Conservation (phyloP, 345 rosid genomes). For the Melaleuca alternifolia region DNA sequence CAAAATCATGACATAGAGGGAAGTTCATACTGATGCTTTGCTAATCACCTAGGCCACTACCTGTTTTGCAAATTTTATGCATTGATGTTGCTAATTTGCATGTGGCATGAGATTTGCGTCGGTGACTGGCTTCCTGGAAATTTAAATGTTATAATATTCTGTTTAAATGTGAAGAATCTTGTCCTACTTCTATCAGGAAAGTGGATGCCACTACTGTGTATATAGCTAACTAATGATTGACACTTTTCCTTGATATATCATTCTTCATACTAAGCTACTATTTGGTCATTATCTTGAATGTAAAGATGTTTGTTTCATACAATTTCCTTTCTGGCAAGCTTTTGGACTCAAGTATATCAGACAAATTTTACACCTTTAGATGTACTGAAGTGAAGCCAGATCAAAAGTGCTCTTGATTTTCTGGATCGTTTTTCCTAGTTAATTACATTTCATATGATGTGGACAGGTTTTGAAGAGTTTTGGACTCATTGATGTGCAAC, state of each 20-base stretch:
- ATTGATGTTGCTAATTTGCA: neutral
- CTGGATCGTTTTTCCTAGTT: neutral
- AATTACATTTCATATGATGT: neutral
- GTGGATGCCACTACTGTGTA: neutral
- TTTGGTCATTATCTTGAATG: neutral
- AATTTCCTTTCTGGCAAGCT: neutral
- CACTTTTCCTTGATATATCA: neutral
- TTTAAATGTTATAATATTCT: neutral
- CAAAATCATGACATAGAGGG: neutral
- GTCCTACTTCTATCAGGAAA: neutral
- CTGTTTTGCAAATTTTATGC: neutral
- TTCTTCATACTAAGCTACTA: neutral
- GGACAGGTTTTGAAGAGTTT: constrained; percentile 71
- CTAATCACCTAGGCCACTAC: neutral
- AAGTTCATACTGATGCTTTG: neutral
- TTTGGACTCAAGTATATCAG: neutral
- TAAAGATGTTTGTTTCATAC: neutral
- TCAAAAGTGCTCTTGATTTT: neutral
- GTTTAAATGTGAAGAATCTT: neutral
- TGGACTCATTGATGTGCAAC: constrained; percentile 58
- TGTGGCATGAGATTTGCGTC: no score
- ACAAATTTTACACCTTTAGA: neutral
- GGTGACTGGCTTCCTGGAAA: neutral
- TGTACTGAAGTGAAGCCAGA: neutral
- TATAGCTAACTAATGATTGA: neutral